phyloP scores from a whole-genome alignment of 176 grass and related monocot species.

The Oryza meyeriana region DNA sequence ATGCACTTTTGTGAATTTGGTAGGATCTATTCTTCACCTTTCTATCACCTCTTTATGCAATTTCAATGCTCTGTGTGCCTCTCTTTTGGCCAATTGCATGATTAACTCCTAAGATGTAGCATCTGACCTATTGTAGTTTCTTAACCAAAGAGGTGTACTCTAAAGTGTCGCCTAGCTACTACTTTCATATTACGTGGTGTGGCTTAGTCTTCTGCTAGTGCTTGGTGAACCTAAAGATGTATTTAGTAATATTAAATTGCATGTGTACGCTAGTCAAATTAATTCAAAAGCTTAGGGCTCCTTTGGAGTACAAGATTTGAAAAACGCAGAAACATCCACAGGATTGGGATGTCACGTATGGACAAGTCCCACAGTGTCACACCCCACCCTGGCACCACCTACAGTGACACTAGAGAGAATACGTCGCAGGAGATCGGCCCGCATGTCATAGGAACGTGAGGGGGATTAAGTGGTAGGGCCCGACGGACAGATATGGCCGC shows the following conservation, averaged over 20 bases:
- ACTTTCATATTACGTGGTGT: slow-evolving; percentile 21
- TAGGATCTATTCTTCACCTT: slow-evolving; percentile 53
- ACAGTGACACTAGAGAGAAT: too few species aligned
- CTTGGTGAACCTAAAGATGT: background rate
- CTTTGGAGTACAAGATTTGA: too few species aligned
- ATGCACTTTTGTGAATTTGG: slow-evolving; percentile 25
- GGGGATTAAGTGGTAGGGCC: too few species aligned
- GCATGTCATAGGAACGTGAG: too few species aligned
- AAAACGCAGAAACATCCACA: too few species aligned
- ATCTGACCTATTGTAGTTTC: slow-evolving; percentile 28
- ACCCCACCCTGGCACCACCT: too few species aligned
- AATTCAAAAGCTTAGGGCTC: too few species aligned
- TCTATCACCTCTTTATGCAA: slow-evolving; percentile 24
- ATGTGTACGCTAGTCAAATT: background rate
- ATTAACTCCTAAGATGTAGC: slow-evolving; percentile 30
- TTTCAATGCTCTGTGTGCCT: slow-evolving; percentile 44
- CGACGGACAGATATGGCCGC: too few species aligned
- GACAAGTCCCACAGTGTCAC: too few species aligned
- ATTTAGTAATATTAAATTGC: background rate
- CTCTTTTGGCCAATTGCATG: slow-evolving; percentile 41
- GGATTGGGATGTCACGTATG: too few species aligned
- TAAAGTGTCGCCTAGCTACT: background rate
- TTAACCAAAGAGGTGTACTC: background rate
- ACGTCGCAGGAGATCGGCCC: too few species aligned
- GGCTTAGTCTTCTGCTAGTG: slow-evolving; percentile 11